Percentiles rank a stretch among this genome's conserved stretches.
Evolutionary conservation across 2,329 filamentous ascomycete species (phyloP).

Genomic region (Nigrospora osmanthi): DNA sequence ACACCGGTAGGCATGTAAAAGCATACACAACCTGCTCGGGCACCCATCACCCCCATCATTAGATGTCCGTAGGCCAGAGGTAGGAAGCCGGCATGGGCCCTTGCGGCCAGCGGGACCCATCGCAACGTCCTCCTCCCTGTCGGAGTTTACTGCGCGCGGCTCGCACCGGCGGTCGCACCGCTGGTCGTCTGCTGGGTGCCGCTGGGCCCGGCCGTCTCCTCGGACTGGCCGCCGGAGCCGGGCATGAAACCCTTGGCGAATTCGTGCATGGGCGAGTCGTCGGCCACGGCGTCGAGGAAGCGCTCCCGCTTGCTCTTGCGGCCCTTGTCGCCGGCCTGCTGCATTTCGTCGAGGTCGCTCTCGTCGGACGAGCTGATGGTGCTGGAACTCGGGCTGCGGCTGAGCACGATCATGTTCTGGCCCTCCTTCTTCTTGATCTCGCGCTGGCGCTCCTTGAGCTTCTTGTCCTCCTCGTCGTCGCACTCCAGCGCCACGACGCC

Average conservation of each 20-base stretch:
- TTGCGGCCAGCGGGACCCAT: too few relatives aligned
- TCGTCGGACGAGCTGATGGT: constrained; percentile 45
- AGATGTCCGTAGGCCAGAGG: too few relatives aligned
- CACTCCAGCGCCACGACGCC: constrained; percentile 69
- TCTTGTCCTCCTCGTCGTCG: constrained; percentile 65
- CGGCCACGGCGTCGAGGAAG: not conserved
- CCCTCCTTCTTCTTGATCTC: constrained; percentile 63
- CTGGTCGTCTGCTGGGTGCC: too few relatives aligned
- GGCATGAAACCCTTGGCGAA: not conserved
- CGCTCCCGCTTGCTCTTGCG: constrained; percentile 33
- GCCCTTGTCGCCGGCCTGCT: constrained; percentile 25
- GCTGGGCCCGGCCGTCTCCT: too few relatives aligned
- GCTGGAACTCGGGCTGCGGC: constrained; percentile 40
- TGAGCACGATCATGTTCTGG: constrained; percentile 45
- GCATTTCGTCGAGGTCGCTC: constrained; percentile 40
- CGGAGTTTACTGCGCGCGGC: too few relatives aligned
- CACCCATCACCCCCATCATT: too few relatives aligned
- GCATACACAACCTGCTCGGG: too few relatives aligned
- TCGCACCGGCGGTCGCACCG: too few relatives aligned
- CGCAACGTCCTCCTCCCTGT: too few relatives aligned
- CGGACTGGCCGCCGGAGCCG: too few relatives aligned
- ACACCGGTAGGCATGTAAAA: too few relatives aligned
- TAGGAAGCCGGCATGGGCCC: too few relatives aligned
- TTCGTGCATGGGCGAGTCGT: not conserved
- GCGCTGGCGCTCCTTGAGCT: constrained; percentile 70